Conservation (phyloP, 768 basidiomycete species). For the Tricholoma saponaceum region DNA sequence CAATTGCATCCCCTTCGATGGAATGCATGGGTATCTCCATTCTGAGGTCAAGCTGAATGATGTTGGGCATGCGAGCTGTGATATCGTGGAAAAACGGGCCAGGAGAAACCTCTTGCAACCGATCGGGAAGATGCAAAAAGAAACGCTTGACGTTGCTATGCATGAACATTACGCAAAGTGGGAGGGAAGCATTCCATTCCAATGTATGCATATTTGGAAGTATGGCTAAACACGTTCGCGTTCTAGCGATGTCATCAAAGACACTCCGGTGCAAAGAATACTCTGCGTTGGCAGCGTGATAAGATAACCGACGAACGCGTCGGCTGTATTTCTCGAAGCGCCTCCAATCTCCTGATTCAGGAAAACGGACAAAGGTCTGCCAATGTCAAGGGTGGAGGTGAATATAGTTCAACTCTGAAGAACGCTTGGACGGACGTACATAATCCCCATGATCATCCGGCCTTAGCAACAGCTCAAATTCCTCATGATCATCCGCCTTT, state of each 20-base stretch:
- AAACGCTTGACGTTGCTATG: slow-evolving; percentile 44
- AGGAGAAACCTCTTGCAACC: slow-evolving; percentile 9
- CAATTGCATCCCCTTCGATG: slow-evolving; percentile 37
- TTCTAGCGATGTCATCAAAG: slow-evolving; percentile 55
- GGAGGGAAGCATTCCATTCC: slow-evolving; percentile 37
- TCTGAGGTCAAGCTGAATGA: slow-evolving; percentile 44
- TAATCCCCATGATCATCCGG: slow-evolving; percentile 17
- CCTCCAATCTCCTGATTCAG: slow-evolving; percentile 48
- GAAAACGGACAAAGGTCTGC: slow-evolving; percentile 39
- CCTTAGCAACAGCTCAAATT: neutral
- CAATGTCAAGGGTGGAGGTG: neutral
- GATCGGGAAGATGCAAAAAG: neutral
- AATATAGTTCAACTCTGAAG: neutral
- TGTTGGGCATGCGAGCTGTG: slow-evolving; percentile 47
- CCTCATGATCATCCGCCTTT: slow-evolving; percentile 1
- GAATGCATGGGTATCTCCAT: slow-evolving; percentile 33
- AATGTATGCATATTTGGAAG: slow-evolving; percentile 53
- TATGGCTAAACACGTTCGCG: slow-evolving; percentile 48
- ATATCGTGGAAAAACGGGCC: slow-evolving; percentile 32
- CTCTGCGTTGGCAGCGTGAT: slow-evolving; percentile 13
- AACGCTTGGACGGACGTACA: slow-evolving; percentile 12
- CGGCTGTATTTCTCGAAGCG: slow-evolving; percentile 51
- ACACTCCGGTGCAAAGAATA: slow-evolving; percentile 27
- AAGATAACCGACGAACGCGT: slow-evolving; percentile 39
- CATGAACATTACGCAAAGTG: slow-evolving; percentile 50